These are phyloP conservation scores for Psilocybe cyanescens DNA, from an alignment of 768 basidiomycete genomes.

Conservation along the genomic window DNA sequence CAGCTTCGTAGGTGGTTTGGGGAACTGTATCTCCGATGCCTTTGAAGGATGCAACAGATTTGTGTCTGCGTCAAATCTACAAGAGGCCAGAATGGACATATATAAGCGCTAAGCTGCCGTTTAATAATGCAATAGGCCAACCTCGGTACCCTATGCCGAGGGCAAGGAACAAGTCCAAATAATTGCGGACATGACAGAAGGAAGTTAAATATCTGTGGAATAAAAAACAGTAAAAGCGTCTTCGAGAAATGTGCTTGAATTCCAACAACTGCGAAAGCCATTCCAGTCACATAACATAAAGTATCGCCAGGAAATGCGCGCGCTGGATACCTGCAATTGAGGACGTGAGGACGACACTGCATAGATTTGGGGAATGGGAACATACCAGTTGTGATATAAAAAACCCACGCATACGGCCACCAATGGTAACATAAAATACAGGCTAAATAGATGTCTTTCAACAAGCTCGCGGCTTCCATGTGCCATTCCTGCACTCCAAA, in stretches of 20 bases:
- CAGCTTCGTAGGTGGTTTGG: slow-evolving; percentile 56
- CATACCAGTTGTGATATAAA: slow-evolving; percentile 95
- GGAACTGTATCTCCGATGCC: slow-evolving; percentile 48
- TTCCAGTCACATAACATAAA: slow-evolving; percentile 95
- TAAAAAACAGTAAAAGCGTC: slow-evolving; percentile 93
- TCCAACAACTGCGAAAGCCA: slow-evolving; percentile 98
- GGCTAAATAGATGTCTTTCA: slow-evolving; percentile 91
- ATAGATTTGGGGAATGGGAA: slow-evolving; percentile 10
- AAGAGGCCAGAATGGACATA: slow-evolving; percentile 2
- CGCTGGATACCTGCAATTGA: slow-evolving; percentile 84
- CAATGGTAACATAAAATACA: slow-evolving; percentile 97
- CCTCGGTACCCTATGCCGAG: slow-evolving; percentile 92
- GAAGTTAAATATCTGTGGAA: slow-evolving; percentile 99
- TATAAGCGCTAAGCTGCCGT: slow-evolving; percentile 4
- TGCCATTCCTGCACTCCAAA: slow-evolving; percentile 85
- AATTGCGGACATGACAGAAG: slow-evolving; percentile 92
- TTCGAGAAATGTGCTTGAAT: slow-evolving; percentile 98
- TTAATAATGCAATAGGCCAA: slow-evolving; percentile 35
- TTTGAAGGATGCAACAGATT: slow-evolving; percentile 82
- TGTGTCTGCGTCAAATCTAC: slow-evolving; percentile 75
- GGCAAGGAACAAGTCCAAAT: slow-evolving; percentile 92
- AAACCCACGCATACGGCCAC: slow-evolving; percentile 90
- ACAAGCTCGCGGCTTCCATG: slow-evolving; percentile 87
- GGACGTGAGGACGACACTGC: slow-evolving; percentile 7
- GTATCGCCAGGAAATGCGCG: slow-evolving; percentile 96